Conservation (phyloP, 305 asterid species). For the Fraxinus xanthoxyloides region DNA sequence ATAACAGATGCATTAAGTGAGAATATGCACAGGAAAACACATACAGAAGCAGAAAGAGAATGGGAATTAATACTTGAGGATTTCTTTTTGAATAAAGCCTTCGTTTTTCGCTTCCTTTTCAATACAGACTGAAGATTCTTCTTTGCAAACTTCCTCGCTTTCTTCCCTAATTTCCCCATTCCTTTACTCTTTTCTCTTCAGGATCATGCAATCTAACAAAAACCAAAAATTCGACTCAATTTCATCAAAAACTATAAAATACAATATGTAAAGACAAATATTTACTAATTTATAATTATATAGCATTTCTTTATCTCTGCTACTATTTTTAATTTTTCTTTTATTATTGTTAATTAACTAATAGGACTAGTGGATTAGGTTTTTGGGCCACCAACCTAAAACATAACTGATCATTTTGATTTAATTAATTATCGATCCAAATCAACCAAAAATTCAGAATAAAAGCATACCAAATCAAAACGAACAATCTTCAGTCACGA, state of each 20-base stretch:
- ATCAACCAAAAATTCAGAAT: neutral
- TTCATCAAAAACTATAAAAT: neutral
- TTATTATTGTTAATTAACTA: too few relatives aligned
- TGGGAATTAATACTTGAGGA: conserved; percentile 42
- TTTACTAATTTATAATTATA: too few relatives aligned
- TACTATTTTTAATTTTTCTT: neutral
- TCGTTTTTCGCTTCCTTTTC: conserved; percentile 62
- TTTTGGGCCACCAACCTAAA: neutral
- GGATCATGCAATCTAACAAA: neutral
- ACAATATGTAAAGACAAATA: neutral
- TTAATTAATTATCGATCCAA: neutral
- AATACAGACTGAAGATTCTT: conserved; percentile 85
- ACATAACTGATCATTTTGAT: neutral
- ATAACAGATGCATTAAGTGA: neutral
- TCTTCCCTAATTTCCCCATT: conserved; percentile 92
- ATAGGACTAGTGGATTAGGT: neutral
- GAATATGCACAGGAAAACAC: neutral
- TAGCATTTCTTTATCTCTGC: too few relatives aligned
- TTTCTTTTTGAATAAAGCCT: conserved; percentile 69
- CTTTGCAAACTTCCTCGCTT: conserved; percentile 94
- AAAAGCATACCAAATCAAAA: neutral
- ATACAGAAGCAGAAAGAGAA: neutral
- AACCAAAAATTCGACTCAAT: neutral
- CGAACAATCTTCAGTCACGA: neutral
- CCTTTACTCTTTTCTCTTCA: neutral